Conservation (phyloP, 495 filamentous ascomycete species). For the Recurvomyces mirabilis region DNA sequence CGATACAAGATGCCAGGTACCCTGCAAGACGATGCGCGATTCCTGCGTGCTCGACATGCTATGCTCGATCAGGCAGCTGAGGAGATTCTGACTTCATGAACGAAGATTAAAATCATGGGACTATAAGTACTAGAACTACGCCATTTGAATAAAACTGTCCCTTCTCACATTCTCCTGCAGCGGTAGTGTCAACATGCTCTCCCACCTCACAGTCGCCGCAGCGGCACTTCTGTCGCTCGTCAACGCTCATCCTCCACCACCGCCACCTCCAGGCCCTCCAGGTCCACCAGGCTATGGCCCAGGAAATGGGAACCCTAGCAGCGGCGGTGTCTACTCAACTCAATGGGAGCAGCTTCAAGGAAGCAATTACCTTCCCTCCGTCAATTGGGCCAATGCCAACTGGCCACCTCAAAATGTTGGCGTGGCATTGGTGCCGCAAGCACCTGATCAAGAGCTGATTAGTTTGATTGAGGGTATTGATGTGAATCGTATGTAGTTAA, state of each 20-base stretch:
- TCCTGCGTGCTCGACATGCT: neutral
- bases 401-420: constrained; percentile 31
- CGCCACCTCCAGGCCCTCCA: too few relatives aligned
- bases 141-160: neutral
- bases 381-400: constrained; percentile 7
- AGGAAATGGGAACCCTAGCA: neutral
- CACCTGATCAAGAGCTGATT: constrained; percentile 34
- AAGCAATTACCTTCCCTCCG: constrained; percentile 3
- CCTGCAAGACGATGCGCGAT: neutral
- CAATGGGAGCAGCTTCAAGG: constrained; percentile 6
- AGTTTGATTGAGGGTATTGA: constrained; percentile 33
- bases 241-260: neutral
- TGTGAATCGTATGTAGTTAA: neutral
- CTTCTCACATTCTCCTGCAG: too few relatives aligned
- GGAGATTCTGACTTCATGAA: constrained; percentile 1
- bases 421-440: constrained; percentile 33
- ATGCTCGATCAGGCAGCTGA: constrained; percentile 1
- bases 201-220: neutral
- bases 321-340: neutral
- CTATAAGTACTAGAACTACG: neutral
- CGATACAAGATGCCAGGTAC: neutral
- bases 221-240: constrained; percentile 3
- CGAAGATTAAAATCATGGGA: neutral
- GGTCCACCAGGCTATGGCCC: too few relatives aligned
- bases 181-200: neutral